phyloP scores from a whole-genome alignment of 176 grass and related monocot species.

The Alopecurus myosuroides region DNA sequence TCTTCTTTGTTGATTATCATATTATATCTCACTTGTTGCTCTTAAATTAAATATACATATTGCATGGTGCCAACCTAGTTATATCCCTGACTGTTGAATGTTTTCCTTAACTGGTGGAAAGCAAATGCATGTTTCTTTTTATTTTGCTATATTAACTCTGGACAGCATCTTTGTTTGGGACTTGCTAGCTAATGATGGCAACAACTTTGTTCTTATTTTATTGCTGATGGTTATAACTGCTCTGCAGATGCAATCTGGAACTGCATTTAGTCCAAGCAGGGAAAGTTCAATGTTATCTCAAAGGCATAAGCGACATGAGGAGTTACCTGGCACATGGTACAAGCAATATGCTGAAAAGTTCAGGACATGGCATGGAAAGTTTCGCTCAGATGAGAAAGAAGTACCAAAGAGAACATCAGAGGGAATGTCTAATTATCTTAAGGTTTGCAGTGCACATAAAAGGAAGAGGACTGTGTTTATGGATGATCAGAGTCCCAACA shows the following conservation, averaged over 20 bases:
- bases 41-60: constrained; percentile 2
- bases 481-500: constrained; percentile 31
- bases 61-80: constrained; percentile 1
- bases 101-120: constrained; percentile 16
- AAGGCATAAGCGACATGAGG: constrained; percentile 52
- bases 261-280: constrained; percentile 52
- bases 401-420: constrained; percentile 82
- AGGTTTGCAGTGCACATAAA: constrained; percentile 71
- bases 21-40: neutral
- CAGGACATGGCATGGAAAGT: constrained; percentile 55
- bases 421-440: constrained; percentile 80
- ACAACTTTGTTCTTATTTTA: neutral
- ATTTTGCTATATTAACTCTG: constrained; percentile 1
- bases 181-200: constrained; percentile 8
- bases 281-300: constrained; percentile 35
- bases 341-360: constrained; percentile 73
- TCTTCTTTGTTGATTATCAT: neutral
- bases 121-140: neutral
- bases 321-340: constrained; percentile 74
- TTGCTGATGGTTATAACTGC: constrained; percentile 7
- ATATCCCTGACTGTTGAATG: neutral
- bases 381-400: constrained; percentile 63
- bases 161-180: neutral
- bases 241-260: constrained; percentile 49
- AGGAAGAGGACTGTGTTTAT: constrained; percentile 76